A percentile compares a stretch with the other conserved stretches of the same genome.
These are phyloP conservation scores for Phytophthora sansomeana DNA, from an alignment of 352 stramenopile genomes.

Conservation along the genomic window DNA sequence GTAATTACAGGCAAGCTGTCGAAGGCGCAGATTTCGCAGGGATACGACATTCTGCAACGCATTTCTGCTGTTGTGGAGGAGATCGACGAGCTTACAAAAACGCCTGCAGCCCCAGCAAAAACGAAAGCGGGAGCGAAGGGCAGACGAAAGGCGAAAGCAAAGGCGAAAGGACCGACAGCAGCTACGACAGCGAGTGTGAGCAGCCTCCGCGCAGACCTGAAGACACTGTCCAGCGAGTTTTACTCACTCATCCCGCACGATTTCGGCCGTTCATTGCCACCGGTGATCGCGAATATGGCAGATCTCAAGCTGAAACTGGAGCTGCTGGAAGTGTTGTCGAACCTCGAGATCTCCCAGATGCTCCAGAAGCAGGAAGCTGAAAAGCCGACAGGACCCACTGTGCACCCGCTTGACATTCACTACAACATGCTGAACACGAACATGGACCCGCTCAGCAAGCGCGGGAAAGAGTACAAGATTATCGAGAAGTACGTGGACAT, in stretches of 20 bases:
- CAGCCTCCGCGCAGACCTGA: conserved; percentile 48
- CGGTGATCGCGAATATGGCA: conserved; percentile 57
- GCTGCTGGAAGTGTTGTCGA: conserved; percentile 64
- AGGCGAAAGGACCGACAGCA: conserved; percentile 31
- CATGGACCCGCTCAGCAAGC: conserved; percentile 51
- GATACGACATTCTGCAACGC: conserved; percentile 61
- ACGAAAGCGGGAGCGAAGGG: conserved; percentile 29
- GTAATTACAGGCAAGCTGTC: conserved; percentile 46
- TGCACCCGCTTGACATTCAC: conserved; percentile 60
- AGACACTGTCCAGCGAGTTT: conserved; percentile 67
- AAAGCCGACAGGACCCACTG: conserved; percentile 18
- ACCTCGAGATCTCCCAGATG: conserved; percentile 70
- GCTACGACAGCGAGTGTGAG: conserved; percentile 24
- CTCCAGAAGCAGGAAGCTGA: conserved; percentile 50
- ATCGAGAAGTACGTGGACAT: conserved; percentile 50
- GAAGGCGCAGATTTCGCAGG: conserved; percentile 68
- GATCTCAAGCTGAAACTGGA: conserved; percentile 71
- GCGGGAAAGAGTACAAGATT: conserved; percentile 54
- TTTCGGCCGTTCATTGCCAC: conserved; percentile 63
- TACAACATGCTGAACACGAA: conserved; percentile 60
- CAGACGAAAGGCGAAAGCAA: conserved; percentile 35
- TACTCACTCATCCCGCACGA: conserved; percentile 80
- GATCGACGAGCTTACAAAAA: conserved; percentile 42
- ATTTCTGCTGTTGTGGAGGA: conserved; percentile 53
- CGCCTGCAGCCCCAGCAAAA: conserved; percentile 15